Evolutionary conservation across 2,329 filamentous ascomycete species (phyloP), one percentile per base, ranked within the genome.

Genomic region (Emericellopsis cladophorae): DNA sequence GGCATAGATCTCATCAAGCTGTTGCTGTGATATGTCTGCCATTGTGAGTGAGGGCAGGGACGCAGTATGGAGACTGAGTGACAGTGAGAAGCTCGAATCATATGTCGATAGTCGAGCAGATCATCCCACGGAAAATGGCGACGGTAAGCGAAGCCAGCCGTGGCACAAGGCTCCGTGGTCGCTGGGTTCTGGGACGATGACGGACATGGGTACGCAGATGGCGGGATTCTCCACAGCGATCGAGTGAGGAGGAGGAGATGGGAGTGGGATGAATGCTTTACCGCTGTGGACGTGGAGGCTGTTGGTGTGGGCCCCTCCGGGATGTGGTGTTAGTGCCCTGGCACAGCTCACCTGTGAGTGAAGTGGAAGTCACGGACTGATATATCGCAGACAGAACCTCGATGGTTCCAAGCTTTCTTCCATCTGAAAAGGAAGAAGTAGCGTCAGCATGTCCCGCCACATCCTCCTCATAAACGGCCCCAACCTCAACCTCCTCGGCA

Each of bases 401-500:
- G 5, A 21, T 21, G 18, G 18, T 32, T 32, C 6, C 31, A 32
- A 12, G 11, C 31, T 32, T 32, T 32, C 31, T 12, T 12, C 3
- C 3, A 32, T 15, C 31, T 12, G 15, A 23, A 37, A 10, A 22
- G 5, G 4, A 21, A 15, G 7, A 12, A n/a, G 14, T 31, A 36
- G 8, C 33, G 5, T 21, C 21, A 37, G 9, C 40, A 65, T 64
- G 57, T 44, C 59, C 26, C 60, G 58, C 43, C 57, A 52, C 41
- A 77, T 87, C 54, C 77, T 87, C 49, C 68, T 87, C 48, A 77
- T 88, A 65, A 87, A 87, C 59, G 83, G 84, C n/a, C 82, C 83
- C 26, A 89, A 89, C 58, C 79, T 89, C 51, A 88, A 88, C 62
- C 78, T 89, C 39, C 72, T 89, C 24, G 84, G 84, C 31, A 81